Percentiles rank a stretch among this genome's conserved stretches.
Conservation (phyloP, 176 grass and related monocot genomes). For the Lolium multiflorum region DNA sequence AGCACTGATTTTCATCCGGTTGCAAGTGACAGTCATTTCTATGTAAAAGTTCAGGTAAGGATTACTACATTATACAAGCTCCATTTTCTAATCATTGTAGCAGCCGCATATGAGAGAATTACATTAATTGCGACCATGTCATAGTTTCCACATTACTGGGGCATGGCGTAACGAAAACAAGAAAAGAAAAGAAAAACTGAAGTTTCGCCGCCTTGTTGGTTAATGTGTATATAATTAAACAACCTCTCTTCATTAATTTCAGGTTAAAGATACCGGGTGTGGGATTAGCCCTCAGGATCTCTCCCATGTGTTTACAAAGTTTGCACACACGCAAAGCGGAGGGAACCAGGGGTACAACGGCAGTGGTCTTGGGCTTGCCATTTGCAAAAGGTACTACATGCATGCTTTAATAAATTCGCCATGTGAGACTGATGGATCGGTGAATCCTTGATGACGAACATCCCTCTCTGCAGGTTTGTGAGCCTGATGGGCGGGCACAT, state of each 20-base stretch:
- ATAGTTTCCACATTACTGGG: neutral
- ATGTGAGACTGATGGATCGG: no score
- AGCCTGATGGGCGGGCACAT: conserved; percentile 75
- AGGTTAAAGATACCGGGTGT: conserved; percentile 19
- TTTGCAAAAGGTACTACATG: conserved; percentile 49
- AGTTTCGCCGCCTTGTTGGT: neutral
- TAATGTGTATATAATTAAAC: neutral
- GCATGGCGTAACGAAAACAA: neutral
- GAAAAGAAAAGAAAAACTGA: neutral
- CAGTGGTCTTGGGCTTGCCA: conserved; percentile 36
- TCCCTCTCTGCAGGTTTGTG: conserved; percentile 48
- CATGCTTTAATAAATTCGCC: no score
- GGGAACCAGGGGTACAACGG: neutral
- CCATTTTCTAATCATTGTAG: neutral
- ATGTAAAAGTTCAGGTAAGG: conserved; percentile 64
- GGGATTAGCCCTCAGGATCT: conserved; percentile 1
- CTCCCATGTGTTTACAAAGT: neutral
- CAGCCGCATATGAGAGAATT: neutral
- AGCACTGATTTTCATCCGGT: conserved; percentile 57
- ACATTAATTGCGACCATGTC: neutral
- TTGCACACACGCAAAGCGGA: neutral
- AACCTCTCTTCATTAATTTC: neutral
- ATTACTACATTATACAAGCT: neutral
- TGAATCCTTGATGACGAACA: neutral
- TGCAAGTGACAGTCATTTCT: conserved; percentile 59